Conservation (phyloP, 2,329 filamentous ascomycete genomes). For the Grosmannia huntii region DNA sequence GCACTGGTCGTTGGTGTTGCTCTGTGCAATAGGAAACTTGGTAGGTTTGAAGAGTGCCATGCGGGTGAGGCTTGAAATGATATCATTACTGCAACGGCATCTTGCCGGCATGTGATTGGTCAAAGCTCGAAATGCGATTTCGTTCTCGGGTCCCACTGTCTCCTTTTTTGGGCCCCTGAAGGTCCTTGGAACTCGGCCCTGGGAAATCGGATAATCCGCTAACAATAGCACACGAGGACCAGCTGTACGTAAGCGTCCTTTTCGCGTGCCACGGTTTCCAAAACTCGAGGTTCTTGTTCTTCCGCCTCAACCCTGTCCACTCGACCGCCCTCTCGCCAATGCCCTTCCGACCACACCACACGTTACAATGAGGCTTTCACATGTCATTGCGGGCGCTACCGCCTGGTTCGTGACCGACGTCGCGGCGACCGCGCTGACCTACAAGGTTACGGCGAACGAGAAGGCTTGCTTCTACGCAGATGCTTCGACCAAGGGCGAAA, state of each 20-base stretch:
- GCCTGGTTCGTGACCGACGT: slow-evolving; percentile 58
- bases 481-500: slow-evolving; percentile 65
- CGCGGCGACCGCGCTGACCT: slow-evolving; percentile 84
- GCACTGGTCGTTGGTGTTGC: no score
- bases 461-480: slow-evolving; percentile 88
- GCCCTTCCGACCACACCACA: neutral
- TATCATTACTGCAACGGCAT: neutral
- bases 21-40: neutral
- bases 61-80: neutral
- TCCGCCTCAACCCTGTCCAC: neutral
- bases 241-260: slow-evolving; percentile 3
- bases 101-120: neutral
- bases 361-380: slow-evolving; percentile 50
- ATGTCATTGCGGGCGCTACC: slow-evolving; percentile 53
- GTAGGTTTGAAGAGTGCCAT: neutral
- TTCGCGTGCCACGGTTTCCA: slow-evolving; percentile 1
- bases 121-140: neutral
- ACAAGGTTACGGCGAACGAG: slow-evolving; percentile 81
- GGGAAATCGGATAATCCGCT: slow-evolving; percentile 11
- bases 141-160: neutral
- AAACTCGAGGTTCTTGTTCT: neutral
- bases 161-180: neutral
- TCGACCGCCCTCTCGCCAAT: neutral
- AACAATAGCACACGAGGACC: neutral
- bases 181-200: neutral